Percentiles rank a stretch among this genome's conserved stretches.
Evolutionary conservation across 352 stramenopile species (phyloP).

Genomic region (Paralagenidium karlingii): DNA sequence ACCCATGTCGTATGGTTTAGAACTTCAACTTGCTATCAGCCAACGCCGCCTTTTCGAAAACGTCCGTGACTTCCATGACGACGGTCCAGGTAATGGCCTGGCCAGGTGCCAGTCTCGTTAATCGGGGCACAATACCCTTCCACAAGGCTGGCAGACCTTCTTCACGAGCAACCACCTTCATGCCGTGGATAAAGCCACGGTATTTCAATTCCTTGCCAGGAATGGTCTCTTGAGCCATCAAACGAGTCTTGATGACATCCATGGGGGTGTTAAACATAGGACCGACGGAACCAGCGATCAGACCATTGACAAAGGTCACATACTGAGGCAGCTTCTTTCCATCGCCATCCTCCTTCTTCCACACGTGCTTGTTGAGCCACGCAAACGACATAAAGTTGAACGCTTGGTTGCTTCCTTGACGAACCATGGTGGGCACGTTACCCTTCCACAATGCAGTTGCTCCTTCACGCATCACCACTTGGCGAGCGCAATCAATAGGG

Average conservation of each 20-base stretch:
- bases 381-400: constrained; percentile 96
- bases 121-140: constrained; percentile 93
- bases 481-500: constrained; percentile 85
- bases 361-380: constrained; percentile 88
- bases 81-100: constrained; percentile 96
- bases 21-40: constrained; percentile 55
- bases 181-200: constrained; percentile 87
- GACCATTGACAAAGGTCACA: constrained; percentile 90
- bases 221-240: constrained; percentile 85
- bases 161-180: constrained; percentile 89
- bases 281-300: constrained; percentile 74
- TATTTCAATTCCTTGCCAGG: constrained; percentile 91
- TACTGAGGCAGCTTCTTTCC: constrained; percentile 86
- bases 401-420: constrained; percentile 96
- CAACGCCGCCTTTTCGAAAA: constrained; percentile 69
- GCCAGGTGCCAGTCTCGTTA: constrained; percentile 93
- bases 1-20: too few species aligned
- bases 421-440: constrained; percentile 92
- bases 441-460: constrained; percentile 92
- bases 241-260: constrained; percentile 93
- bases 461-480: constrained; percentile 91
- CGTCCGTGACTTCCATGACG: constrained; percentile 79
- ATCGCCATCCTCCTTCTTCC: constrained; percentile 82
- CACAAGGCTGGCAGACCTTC: constrained; percentile 91
- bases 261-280: constrained; percentile 84